Evolutionary conservation across 2,329 filamentous ascomycete species (phyloP), one percentile per base, ranked within the genome.

Genomic region (Ceratocystis albifundus): DNA sequence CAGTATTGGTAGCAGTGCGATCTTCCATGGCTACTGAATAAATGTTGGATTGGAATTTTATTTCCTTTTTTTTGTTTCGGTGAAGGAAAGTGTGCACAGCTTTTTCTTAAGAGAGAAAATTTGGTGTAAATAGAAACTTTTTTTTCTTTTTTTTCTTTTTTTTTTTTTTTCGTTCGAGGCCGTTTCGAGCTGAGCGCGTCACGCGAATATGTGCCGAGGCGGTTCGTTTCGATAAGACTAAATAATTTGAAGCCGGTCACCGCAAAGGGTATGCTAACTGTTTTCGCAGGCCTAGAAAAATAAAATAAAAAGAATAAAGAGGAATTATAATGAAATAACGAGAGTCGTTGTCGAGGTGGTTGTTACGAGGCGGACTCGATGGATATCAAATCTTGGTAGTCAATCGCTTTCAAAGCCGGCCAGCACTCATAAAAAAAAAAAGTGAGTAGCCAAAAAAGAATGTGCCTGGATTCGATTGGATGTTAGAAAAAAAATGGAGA

Each of bases 11-110:
- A 46, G 66, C 46, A 30, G 46, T 63, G 53, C 66, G 66, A 32
- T 68, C 66, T 53, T 68, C 66, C 66, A 68, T 68, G 48, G 32
- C 53, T 50, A 25, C 10, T 25, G 3, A 28, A 57, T 57, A 10
- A 28, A 12, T 17, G 25, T 48, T n/a, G n/a, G 46, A 22, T n/a
- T n/a, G n/a, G 7, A 48, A 22, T 8, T 22, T 50, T 7, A 1
- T 12, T 10, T 50, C 8, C 36, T 41, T 45, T 22, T 20, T 32
- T 57, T 28, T n/a, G n/a, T n/a, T 57, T 57, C 28, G 15, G 10
- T 17, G n/a, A 20, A 20, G 36, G 36, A 41, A 41, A 32, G 53
- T 32, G 53, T 28, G 53, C 28, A 28, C 53, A 57, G 10, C 25
- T 57, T 25, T 28, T 57, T 15, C 4, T 17, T 10, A 57, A 32